Evolutionary conservation across 208 protist species (phyloP), one percentile per base, ranked within the genome.

Genomic region (Wallacemonas sp.): DNA sequence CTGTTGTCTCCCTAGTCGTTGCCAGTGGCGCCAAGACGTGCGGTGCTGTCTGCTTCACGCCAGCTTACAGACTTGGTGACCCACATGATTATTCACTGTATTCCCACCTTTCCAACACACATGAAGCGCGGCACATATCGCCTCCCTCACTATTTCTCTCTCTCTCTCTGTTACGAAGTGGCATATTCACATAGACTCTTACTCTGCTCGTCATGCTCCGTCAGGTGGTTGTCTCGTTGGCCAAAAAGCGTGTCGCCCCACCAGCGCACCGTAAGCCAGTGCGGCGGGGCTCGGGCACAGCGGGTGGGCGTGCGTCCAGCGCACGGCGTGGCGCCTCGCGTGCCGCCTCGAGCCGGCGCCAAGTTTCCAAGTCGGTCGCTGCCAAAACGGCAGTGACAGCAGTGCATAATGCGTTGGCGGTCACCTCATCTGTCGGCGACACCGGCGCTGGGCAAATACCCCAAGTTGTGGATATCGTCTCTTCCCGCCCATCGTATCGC

Each of bases 401-500:
- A 19, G 44, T 49, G 44, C 38, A 19, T 19, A 51, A 21, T 4
- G 58, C 58, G 21, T 27, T 51, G 21, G 58, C 41, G 9, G 19
- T 46, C 30, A 17, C 46, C 60, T 15, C 39, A 12, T 24, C 15
- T 1, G 47, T 62, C n/a, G 28, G 26, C 0, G 49, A 47, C 2
- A 27, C 54, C 6, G 55, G 49, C 36, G 42, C 41, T 1, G 5
- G 62, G 19, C 51, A 58, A n/a, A 58, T 58, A 0, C 47, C 39
- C 1, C 17, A 34, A 27, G 54, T 65, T 39, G 30, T 64, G 66
- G 66, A 70, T 12, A 58, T 45, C 22, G 46, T 46, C 34, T 30
- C 69, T 9, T 70, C 74, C 24, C 79, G 79, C n/a, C 73, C 76
- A 15, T 63, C 69, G 1, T 92, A 88, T 45, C 86, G 73, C 2